Evolutionary conservation across 345 rosid species (phyloP), one percentile per base, ranked within the genome.

Genomic region (Conringia planisiliqua): DNA sequence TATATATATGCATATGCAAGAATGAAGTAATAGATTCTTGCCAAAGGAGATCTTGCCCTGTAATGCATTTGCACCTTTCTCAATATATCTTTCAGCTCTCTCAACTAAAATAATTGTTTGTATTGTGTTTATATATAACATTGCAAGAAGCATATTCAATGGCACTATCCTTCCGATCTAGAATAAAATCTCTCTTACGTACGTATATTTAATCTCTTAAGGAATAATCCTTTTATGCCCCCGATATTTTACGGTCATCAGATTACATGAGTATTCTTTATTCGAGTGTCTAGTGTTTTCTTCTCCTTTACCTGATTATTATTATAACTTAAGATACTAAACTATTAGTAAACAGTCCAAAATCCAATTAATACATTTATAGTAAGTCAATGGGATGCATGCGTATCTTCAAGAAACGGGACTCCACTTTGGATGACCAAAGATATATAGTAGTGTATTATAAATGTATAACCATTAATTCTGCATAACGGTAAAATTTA

Each of bases 41-140:
- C 76, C 76, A 62, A 72, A 2, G 24, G 43, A 50, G 69, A 72
- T 62, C 69, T 38, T 72, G 54, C 69, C 76, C 76, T 72, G 76
- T 50, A 72, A 72, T 72, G 55, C 54, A 40, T 62, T 62, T 51
- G 24, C 76, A 52, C 62, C 57, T 51, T 71, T 50, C 76, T 68
- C 52, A n/a, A 26, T 71, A 14, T 61, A 38, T 71, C 20, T 47
- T 35, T 71, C 18, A 47, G 5, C 62, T 58, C 35, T 71, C 22
- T n/a, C 50, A 36, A 7, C 35, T 39, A 29, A 56, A 51, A 32
- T 13, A 17, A 27, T 36, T 38, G 22, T 72, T 17, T 39, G 62
- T 27, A 18, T 38, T 72, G 42, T 71, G 51, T 72, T 62, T 50
- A 62, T 72, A 51, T 72, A 72, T 52, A 38, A 29, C 76, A 38